Evolutionary conservation across 1,284 basidiomycete genomes (phyloP).

Genomic region (Cryptococcus wingfieldii): DNA sequence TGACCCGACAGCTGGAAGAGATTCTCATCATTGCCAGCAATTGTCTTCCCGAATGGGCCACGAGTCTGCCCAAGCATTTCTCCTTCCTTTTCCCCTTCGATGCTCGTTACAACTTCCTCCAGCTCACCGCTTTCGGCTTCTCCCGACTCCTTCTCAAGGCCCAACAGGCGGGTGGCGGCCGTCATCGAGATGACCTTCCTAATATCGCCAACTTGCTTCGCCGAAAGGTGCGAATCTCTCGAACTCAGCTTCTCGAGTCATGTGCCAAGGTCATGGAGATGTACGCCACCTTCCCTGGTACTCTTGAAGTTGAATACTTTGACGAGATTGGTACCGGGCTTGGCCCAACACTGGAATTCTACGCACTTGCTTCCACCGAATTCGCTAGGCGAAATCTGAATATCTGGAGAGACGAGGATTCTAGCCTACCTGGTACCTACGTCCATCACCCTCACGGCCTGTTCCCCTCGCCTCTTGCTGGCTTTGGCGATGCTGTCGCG

Average conservation of each 20-base stretch:
- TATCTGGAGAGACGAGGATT: slow-evolving; percentile 84
- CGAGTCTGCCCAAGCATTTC: slow-evolving; percentile 89
- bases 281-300: slow-evolving; percentile 81
- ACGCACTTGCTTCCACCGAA: slow-evolving; percentile 86
- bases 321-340: slow-evolving; percentile 98
- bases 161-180: slow-evolving; percentile 71
- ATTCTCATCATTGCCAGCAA: slow-evolving; percentile 97
- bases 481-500: background rate
- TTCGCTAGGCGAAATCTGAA: slow-evolving; percentile 82
- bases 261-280: slow-evolving; percentile 96
- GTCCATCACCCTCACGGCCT: slow-evolving; percentile 79
- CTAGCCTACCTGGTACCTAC: slow-evolving; percentile 59
- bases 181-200: slow-evolving; percentile 83
- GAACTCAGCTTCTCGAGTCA: slow-evolving; percentile 91
- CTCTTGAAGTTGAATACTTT: slow-evolving; percentile 97
- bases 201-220: slow-evolving; percentile 88
- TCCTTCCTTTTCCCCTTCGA: slow-evolving; percentile 98
- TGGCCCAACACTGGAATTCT: slow-evolving; percentile 98
- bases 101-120: slow-evolving; percentile 91
- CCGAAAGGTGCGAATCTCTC: slow-evolving; percentile 94
- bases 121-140: slow-evolving; percentile 96
- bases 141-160: slow-evolving; percentile 85
- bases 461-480: slow-evolving; percentile 70
- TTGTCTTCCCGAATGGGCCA: slow-evolving; percentile 93
- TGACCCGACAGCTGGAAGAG: slow-evolving; percentile 96